Evolutionary conservation across 2,329 filamentous ascomycete genomes (phyloP), one percentile per base, ranked within the genome.

Genomic region (Trichoderma pleuroti): DNA sequence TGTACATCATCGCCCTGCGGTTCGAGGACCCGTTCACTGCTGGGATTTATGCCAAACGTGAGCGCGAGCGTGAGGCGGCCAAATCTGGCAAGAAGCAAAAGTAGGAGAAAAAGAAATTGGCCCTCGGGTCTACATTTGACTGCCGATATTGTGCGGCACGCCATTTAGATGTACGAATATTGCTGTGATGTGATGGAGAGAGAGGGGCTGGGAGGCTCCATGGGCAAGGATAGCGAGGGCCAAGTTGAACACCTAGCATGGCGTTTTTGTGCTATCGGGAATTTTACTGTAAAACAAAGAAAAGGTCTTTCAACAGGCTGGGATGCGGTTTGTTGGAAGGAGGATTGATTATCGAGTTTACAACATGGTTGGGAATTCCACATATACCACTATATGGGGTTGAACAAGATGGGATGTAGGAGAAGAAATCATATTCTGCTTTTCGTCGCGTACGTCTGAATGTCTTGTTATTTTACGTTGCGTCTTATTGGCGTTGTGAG

Each of bases 11-110:
- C 73, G 95, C 95, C 12, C 85, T 97, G 78, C 85, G 85, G 76
- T 97, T 90, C 83, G 95, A 98, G 85, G 95, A 98, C 81, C 95
- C 95, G 5, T 99, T 98, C 82, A 99, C 96, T 8, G 89, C 90
- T 4, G 92, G 88, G 74, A 99, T 99, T 78, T 99, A 98, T 81
- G 92, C 91, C 75, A 97, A 96, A 89, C 87, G 93, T 72, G 92
- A 94, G 70, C 82, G 82, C 70, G 85, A 88, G 78, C 84, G 85
- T 73, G 86, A 84, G 34, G 83, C 80, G 61, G 79, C 76, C 66
- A 78, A 81, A 56, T 80, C 82, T 70, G 80, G 80, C 75, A 87
- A 88, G 83, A 88, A 88, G 82, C 79, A 82, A 74, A 83, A 83
- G 74, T 88, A 80, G 8, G 18, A 16, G 16, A 7, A 18, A 39